phyloP scores from a whole-genome alignment of 176 grass and related monocot species.

The Phragmites australis region DNA sequence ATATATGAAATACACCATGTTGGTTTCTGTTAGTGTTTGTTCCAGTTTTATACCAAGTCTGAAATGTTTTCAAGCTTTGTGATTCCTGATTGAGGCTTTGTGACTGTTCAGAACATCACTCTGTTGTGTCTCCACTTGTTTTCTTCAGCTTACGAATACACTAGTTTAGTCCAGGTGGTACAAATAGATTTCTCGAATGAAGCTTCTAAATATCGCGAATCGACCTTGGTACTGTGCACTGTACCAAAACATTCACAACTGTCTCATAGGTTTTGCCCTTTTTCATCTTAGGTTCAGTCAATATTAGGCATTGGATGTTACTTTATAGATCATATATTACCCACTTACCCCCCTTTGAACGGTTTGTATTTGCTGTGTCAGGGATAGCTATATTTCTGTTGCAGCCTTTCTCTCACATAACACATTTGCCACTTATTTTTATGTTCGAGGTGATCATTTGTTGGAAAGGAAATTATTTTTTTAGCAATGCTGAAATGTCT shows the following conservation, averaged over 20 bases:
- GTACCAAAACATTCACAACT: neutral
- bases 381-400: slow-evolving; percentile 18
- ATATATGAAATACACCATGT: neutral
- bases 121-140: neutral
- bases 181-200: neutral
- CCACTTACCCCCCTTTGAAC: neutral
- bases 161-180: neutral
- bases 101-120: slow-evolving; percentile 3
- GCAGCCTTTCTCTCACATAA: neutral
- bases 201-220: neutral
- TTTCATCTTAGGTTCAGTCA: slow-evolving; percentile 12
- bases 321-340: neutral
- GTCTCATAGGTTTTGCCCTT: neutral
- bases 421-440: slow-evolving; percentile 4
- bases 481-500: neutral
- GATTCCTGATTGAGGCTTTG: neutral
- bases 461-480: slow-evolving; percentile 2
- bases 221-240: neutral
- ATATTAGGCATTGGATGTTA: neutral
- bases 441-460: neutral
- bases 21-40: neutral
- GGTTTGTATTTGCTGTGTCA: neutral
- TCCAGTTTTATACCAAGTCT: neutral
- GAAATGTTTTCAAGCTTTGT: neutral
- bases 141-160: neutral